These are phyloP conservation scores for Lachnellula occidentalis DNA, from an alignment of 2,329 filamentous ascomycete species.

Conservation along the genomic window DNA sequence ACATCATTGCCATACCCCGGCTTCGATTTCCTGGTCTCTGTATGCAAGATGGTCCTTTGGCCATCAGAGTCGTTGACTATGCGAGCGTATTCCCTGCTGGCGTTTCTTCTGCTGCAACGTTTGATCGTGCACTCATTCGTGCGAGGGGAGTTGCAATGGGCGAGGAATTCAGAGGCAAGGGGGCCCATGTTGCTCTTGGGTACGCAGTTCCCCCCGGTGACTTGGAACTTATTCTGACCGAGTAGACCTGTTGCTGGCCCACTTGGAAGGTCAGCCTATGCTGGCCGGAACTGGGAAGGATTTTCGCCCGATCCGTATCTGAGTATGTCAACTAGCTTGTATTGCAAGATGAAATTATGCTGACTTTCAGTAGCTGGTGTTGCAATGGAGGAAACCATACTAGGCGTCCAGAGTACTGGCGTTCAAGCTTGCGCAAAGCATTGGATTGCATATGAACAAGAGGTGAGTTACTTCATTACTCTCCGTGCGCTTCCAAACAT, in stretches of 20 bases:
- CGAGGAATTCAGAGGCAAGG: constrained; percentile 65
- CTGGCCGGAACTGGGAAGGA: constrained; percentile 38
- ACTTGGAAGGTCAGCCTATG: constrained; percentile 41
- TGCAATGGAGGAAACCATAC: constrained; percentile 54
- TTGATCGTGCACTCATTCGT: constrained; percentile 57
- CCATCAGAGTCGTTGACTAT: constrained; percentile 64
- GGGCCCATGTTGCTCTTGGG: constrained; percentile 64
- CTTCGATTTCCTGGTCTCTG: constrained; percentile 25
- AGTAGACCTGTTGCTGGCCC: constrained; percentile 38
- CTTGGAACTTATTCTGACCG: not conserved
- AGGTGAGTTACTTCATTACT: constrained; percentile 28
- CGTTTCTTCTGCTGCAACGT: constrained; percentile 62
- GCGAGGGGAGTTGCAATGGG: constrained; percentile 42
- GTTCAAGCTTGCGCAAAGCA: constrained; percentile 46
- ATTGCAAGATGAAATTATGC: not conserved
- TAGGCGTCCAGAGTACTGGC: constrained; percentile 45
- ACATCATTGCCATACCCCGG: constrained; percentile 20
- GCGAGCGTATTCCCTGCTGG: constrained; percentile 66
- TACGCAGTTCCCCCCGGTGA: constrained; percentile 13
- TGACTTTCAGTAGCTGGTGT: constrained; percentile 43
- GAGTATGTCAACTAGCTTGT: constrained; percentile 1
- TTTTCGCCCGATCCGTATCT: constrained; percentile 32
- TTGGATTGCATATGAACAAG: constrained; percentile 73
- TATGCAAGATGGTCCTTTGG: constrained; percentile 46
- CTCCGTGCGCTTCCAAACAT: not conserved